Base-by-base conservation (phyloP, 2,329 filamentous ascomycete species). In the Pyrenophora seminiperda region DNA sequence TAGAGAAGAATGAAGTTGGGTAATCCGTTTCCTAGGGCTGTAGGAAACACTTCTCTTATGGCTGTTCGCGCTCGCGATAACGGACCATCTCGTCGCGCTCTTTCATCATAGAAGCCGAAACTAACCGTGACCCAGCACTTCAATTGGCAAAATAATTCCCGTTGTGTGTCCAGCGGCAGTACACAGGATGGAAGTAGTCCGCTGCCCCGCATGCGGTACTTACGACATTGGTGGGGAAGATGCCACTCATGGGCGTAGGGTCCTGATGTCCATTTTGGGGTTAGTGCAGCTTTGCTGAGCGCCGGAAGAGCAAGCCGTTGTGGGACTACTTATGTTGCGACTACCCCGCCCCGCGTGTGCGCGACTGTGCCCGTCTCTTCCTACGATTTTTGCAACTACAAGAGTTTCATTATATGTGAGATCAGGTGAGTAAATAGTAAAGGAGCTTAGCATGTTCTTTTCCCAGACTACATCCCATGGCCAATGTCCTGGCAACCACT, bases 151-250 rank as follows among this genome's bases (percentile, higher is more conserved):
- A 66, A 63, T 41, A 53, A 58, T 57, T 65, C 56, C 60, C 47
- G 38, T 48, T 42, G 40, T 45, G 47, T 51, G 47, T 52, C 53
- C 31, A 48, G 56, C 43, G 29, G 46, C 58, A 62, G 45, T 37
- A 38, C 41, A 31, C 40, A 44, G 22, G 10, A 46, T 31, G 44
- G 31, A 50, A 41, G 18, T 22, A 55, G 37, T 39, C 44, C 41
- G 50, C 39, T 51, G 53, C 61, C 63, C 63, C 63, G 63, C 63
- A 56, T 59, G 56, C 52, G 44, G 53, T 42, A 47, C 48, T 58
- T 50, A 61, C 58, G 61, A 65, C 60, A 63, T 62, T 65, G 56
- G 61, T 61, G 63, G 61, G 58, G 59, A 53, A 49, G 50, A 50
- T 62, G 53, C 61, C 61, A 50, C 53, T 58, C 55, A 40, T 49